Base-by-base conservation (phyloP, 148 eudicot genomes). In the Arctostaphylos glauca region DNA sequence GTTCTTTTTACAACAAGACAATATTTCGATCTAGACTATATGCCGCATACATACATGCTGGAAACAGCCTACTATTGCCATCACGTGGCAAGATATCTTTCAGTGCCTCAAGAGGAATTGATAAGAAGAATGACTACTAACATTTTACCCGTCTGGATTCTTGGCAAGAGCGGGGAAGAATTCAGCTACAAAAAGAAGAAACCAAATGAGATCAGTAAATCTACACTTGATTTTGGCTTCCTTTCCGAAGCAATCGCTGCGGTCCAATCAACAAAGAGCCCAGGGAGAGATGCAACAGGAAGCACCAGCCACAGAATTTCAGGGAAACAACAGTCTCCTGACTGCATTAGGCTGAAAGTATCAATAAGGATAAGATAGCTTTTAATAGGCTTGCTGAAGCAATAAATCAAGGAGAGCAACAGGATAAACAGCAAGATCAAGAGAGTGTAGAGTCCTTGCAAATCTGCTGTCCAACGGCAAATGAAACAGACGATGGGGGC, bases 161-260 rank as follows among this genome's bases (percentile, higher is more conserved):
- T n/a, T 21, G 38, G 71, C 31, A 41, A 78, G 7, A 46, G 43
- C 59, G 31, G 71, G 52, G 53, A 78, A 19, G 23, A 78, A 58
- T 78, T 47, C 73, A 79, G 68, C 50, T 15, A 56, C 23, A 10
- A 53, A 38, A 55, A 44, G 78, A 55, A 77, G 64, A 77, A 53
- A 54, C 64, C 71, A 31, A 66, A 66, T 66, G 71, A 25, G 31
- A 66, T 31, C 71, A 47, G 59, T 13, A 77, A 74, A n/a, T 76
- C 78, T 23, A 53, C 78, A 76, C 14, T 76, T 76, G 59, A 74
- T 74, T 46, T 44, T 74, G 21, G 55, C 77, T 74, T 74, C 55
- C 41, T 74, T 49, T 43, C 78, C 7, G 15, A 74, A 49, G 56
- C 56, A 73, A 73, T 73, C 0, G 25, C 53, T 19, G 76, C 49